A percentile compares a stretch with the other conserved stretches of the same genome.
Evolutionary conservation across 2,329 filamentous ascomycete genomes (phyloP).

Genomic region (Fusarium foetens): DNA sequence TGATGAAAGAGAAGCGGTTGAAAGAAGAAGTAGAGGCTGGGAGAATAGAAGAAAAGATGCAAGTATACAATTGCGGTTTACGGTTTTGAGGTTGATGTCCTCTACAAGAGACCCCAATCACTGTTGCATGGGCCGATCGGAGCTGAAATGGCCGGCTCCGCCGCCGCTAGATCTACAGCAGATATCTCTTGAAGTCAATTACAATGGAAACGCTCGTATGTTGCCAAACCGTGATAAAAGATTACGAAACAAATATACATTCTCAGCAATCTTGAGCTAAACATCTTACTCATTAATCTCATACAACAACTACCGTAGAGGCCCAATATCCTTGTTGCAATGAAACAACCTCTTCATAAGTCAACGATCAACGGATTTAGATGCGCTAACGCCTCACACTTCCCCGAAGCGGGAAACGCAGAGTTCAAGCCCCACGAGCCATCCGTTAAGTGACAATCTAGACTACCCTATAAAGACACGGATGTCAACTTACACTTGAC

Average conservation of each 20-base stretch:
- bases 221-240: neutral
- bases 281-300: neutral
- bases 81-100: slow-evolving; percentile 27
- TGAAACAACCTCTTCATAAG: neutral
- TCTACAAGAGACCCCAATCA: neutral
- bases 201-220: neutral
- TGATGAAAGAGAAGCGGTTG: neutral
- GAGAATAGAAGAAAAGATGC: neutral
- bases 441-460: neutral
- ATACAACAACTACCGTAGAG: neutral
- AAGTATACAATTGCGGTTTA: neutral
- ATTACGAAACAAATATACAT: neutral
- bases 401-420: neutral
- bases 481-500: neutral
- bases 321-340: neutral
- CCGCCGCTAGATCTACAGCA: slow-evolving; percentile 20
- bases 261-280: neutral
- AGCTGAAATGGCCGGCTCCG: slow-evolving; percentile 23
- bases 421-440: neutral
- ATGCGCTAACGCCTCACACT: neutral
- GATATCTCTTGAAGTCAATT: neutral
- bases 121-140: slow-evolving; percentile 16
- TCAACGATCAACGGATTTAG: neutral
- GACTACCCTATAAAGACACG: neutral
- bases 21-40: neutral